Evolutionary conservation across 139 green algal genomes (phyloP).

Genomic region (Medakamo hakoo): DNA sequence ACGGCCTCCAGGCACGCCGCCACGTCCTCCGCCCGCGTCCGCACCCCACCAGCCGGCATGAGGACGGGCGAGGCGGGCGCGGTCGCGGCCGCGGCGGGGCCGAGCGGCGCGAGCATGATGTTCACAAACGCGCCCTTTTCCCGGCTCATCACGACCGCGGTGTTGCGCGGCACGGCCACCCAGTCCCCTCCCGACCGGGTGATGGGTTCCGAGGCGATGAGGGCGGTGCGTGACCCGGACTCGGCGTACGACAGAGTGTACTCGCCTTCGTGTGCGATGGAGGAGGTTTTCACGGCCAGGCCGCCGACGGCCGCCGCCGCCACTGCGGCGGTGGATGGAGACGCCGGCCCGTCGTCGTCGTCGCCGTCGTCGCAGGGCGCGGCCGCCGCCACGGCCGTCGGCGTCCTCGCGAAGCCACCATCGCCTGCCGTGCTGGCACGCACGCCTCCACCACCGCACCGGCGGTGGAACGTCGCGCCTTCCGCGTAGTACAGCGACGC

Average conservation of each 20-base stretch:
- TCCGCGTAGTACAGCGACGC: slow-evolving; percentile 87
- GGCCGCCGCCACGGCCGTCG: slow-evolving; percentile 6
- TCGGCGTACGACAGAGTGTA: slow-evolving; percentile 63
- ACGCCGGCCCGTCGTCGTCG: background rate
- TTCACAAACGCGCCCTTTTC: slow-evolving; percentile 70
- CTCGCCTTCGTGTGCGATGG: slow-evolving; percentile 21
- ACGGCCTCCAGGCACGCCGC: slow-evolving; percentile 46
- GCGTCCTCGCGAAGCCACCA: slow-evolving; percentile 3
- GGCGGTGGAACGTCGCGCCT: slow-evolving; percentile 24
- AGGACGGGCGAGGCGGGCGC: too few species aligned
- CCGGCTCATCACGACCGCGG: slow-evolving; percentile 48
- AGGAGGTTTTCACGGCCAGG: background rate
- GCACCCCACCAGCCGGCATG: slow-evolving; percentile 4
- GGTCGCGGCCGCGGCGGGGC: too few species aligned
- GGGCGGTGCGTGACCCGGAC: slow-evolving; percentile 43
- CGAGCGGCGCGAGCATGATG: slow-evolving; percentile 41
- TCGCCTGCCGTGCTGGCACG: slow-evolving; percentile 3
- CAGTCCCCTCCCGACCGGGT: slow-evolving; percentile 68
- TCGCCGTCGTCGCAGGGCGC: slow-evolving; percentile 4
- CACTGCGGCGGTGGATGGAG: too few species aligned
- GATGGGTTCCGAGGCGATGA: slow-evolving; percentile 87
- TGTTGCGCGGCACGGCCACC: slow-evolving; percentile 69
- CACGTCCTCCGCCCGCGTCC: slow-evolving; percentile 33
- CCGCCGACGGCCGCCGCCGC: slow-evolving; percentile 5
- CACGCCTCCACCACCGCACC: too few species aligned